Evolutionary conservation across 2,329 filamentous ascomycete species (phyloP), one percentile per base, ranked within the genome.

Genomic region (Pleomassaria siparia): DNA sequence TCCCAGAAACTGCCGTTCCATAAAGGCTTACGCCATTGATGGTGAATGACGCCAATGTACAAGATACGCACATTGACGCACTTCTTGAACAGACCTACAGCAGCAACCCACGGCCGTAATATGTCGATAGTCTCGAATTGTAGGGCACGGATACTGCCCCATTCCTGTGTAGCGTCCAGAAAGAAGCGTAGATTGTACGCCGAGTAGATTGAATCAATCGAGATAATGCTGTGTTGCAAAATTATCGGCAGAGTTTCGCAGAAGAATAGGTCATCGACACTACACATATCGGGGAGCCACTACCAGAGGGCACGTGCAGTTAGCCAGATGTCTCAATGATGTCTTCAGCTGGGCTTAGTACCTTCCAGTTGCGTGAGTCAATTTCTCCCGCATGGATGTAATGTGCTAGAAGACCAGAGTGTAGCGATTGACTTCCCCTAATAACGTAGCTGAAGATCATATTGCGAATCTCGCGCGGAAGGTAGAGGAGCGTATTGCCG

Each of bases 261-360:
- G 16, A 49, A 53, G 40, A 53, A 44, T 4, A 33, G 28, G 18
- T 49, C 47, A 26, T 45, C 44, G 30, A 49, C 50, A 12, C 41
- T 40, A 32, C 50, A 53, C 35, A 53, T 44, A 16, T 46, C 36
- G 9, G 46, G 46, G 11, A 47, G 36, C 47, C 50, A 52, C n/a
- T n/a, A n/a, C n/a, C n/a, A n/a, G n/a, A n/a, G n/a, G n/a, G n/a
- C n/a, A n/a, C n/a, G n/a, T n/a, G n/a, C n/a, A n/a, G n/a, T n/a
- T n/a, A n/a, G n/a, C n/a, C n/a, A n/a, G n/a, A n/a, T n/a, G n/a
- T n/a, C n/a, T n/a, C n/a, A n/a, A n/a, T n/a, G n/a, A n/a, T n/a
- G n/a, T n/a, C n/a, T n/a, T n/a, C n/a, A n/a, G n/a, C n/a, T n/a
- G n/a, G n/a, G n/a, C n/a, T n/a, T n/a, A n/a, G n/a, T n/a, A n/a